phyloP scores from a whole-genome alignment of 306 rosid genomes.

The Prunus kanzakura region DNA sequence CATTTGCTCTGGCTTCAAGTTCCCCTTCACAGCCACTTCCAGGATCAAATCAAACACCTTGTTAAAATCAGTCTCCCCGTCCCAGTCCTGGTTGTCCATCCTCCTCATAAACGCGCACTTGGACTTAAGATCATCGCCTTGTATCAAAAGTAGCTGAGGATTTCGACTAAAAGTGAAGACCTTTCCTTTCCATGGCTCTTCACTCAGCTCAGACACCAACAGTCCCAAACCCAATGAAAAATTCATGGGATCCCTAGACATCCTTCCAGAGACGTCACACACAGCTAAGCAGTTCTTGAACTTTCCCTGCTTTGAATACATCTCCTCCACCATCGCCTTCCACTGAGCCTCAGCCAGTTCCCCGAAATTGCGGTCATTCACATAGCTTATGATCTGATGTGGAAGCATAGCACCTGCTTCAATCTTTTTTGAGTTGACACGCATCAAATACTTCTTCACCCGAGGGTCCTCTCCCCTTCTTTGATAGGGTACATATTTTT shows the following conservation, averaged over 20 bases:
- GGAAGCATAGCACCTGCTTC: conserved; percentile 64
- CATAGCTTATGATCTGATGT: conserved; percentile 35
- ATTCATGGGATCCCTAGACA: conserved; percentile 47
- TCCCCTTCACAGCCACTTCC: conserved; percentile 46
- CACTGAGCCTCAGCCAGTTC: conserved; percentile 60
- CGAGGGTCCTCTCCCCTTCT: conserved; percentile 24
- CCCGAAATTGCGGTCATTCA: conserved; percentile 21
- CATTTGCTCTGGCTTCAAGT: conserved; percentile 47
- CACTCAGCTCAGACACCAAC: conserved; percentile 58
- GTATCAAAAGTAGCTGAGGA: conserved; percentile 43
- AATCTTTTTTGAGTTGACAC: conserved; percentile 40
- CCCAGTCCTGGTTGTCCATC: conserved; percentile 35
- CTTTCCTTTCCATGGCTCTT: conserved; percentile 63
- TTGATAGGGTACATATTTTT: neutral
- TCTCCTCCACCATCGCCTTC: conserved; percentile 54
- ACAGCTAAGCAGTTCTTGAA: conserved; percentile 44
- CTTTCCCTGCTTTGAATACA: conserved; percentile 33
- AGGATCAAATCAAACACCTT: conserved; percentile 52
- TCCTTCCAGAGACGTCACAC: conserved; percentile 61
- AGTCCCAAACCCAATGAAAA: conserved; percentile 55
- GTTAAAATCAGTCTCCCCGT: conserved; percentile 43
- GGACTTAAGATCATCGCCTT: conserved; percentile 39
- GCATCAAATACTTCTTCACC: conserved; percentile 33
- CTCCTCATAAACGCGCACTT: conserved; percentile 28
- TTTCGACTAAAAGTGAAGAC: conserved; percentile 41